phyloP scores from a whole-genome alignment of 495 filamentous ascomycete genomes.

The Pyrenopolyporus hunteri region DNA sequence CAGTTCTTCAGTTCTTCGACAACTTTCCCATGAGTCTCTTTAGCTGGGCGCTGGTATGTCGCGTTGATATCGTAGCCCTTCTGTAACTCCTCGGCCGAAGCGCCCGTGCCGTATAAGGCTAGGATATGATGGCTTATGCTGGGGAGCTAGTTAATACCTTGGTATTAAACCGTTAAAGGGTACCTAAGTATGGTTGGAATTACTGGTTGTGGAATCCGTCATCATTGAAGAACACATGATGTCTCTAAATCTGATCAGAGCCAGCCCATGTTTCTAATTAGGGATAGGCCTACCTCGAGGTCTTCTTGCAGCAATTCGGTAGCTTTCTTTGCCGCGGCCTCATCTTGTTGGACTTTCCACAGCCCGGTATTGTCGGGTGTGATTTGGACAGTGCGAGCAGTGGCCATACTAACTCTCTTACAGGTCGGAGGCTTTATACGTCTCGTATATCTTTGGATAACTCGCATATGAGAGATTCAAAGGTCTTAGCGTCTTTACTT shows the following conservation, averaged over 20 bases:
- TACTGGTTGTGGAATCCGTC: conserved; percentile 70
- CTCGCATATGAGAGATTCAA: background rate
- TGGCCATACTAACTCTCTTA: conserved; percentile 60
- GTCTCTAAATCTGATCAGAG: conserved; percentile 45
- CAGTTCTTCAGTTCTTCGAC: conserved; percentile 60
- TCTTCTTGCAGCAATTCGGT: conserved; percentile 76
- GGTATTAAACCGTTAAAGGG: conserved; percentile 39
- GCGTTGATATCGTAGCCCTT: conserved; percentile 64
- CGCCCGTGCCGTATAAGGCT: conserved; percentile 77
- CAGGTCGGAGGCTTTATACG: background rate
- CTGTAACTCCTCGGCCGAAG: conserved; percentile 60
- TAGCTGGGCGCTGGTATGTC: conserved; percentile 62
- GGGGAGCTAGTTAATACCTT: conserved; percentile 23
- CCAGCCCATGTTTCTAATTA: background rate
- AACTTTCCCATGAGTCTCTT: conserved; percentile 49
- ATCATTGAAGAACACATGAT: conserved; percentile 81
- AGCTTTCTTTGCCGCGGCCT: conserved; percentile 63
- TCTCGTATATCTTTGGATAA: conserved; percentile 7
- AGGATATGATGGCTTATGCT: conserved; percentile 78
- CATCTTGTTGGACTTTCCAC: conserved; percentile 58
- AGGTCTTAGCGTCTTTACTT: conserved; percentile 3
- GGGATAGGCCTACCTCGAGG: conserved; percentile 54
- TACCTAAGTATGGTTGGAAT: background rate
- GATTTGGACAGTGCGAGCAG: conserved; percentile 66
- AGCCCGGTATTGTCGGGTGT: conserved; percentile 62